Evolutionary conservation across 495 filamentous ascomycete species (phyloP).

Genomic region (Usnea hakonensis): DNA sequence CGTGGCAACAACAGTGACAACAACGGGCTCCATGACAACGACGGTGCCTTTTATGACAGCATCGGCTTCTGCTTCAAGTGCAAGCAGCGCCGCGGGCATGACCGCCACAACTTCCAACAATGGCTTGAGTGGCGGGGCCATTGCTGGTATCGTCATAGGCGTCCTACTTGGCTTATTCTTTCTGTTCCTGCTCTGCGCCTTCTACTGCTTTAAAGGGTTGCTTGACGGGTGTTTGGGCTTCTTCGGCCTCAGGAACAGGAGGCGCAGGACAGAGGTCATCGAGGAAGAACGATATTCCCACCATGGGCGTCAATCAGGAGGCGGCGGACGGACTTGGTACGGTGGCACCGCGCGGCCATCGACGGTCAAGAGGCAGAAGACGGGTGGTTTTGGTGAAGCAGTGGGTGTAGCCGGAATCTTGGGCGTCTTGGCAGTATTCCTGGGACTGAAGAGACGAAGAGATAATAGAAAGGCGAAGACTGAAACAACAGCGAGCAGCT

Average conservation of each 20-base stretch:
- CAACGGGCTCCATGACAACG: slow-evolving; percentile 47
- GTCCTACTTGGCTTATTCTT: slow-evolving; percentile 67
- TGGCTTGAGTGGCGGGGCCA: slow-evolving; percentile 71
- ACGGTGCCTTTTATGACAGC: slow-evolving; percentile 53
- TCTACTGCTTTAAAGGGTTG: slow-evolving; percentile 59
- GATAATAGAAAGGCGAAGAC: slow-evolving; percentile 49
- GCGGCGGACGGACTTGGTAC: slow-evolving; percentile 60
- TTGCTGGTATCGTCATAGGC: slow-evolving; percentile 92
- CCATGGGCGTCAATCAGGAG: slow-evolving; percentile 37
- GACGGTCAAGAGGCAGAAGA: slow-evolving; percentile 41
- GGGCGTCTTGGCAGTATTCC: slow-evolving; percentile 57
- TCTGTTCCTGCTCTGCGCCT: slow-evolving; percentile 65
- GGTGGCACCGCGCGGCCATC: slow-evolving; percentile 42
- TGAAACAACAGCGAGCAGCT: slow-evolving; percentile 41
- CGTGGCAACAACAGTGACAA: slow-evolving; percentile 45
- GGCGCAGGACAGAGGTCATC: slow-evolving; percentile 47
- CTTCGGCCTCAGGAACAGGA: slow-evolving; percentile 51
- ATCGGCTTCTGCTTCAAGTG: slow-evolving; percentile 45
- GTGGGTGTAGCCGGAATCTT: slow-evolving; percentile 53
- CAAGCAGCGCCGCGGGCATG: slow-evolving; percentile 39
- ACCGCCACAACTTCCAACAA: slow-evolving; percentile 35
- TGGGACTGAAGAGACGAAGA: slow-evolving; percentile 64
- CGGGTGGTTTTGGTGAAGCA: slow-evolving; percentile 47
- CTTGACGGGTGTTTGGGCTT: slow-evolving; percentile 57
- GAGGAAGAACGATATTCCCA: slow-evolving; percentile 60